A percentile compares a stretch with the other conserved stretches of the same genome.
Evolutionary conservation across 176 grass and related monocot genomes (phyloP).

Genomic region (Zizania latifolia): DNA sequence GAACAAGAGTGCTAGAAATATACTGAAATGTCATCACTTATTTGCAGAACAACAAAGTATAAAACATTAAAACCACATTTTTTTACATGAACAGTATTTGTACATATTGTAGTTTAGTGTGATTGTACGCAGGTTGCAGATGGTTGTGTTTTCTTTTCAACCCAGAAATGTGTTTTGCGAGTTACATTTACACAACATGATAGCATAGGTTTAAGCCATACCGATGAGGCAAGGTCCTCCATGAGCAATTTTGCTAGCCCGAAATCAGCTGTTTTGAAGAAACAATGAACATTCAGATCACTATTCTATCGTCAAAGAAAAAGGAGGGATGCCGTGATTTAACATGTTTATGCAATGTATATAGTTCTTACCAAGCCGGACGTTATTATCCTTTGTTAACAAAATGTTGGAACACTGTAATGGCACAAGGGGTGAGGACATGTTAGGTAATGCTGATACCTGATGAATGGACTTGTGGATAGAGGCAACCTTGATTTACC

Average conservation of each 20-base stretch:
- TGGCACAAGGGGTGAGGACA: not conserved
- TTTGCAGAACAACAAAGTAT: not conserved
- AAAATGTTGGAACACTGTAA: slow-evolving; percentile 84
- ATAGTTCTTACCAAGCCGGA: slow-evolving; percentile 61
- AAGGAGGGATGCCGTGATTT: not conserved
- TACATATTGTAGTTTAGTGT: not conserved
- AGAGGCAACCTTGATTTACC: slow-evolving; percentile 17
- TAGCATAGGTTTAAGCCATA: slow-evolving; percentile 16
- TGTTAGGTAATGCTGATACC: not conserved
- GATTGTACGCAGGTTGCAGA: not conserved
- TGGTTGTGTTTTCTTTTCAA: not conserved
- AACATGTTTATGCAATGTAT: not conserved
- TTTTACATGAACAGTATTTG: not conserved
- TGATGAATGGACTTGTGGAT: not conserved
- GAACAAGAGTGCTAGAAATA: not conserved
- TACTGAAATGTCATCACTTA: not conserved
- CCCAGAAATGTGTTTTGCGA: not conserved
- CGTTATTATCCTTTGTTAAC: slow-evolving; percentile 64
- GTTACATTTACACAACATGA: not conserved
- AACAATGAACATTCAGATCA: not conserved
- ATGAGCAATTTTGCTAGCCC: slow-evolving; percentile 82
- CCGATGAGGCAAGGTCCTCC: slow-evolving; percentile 80
- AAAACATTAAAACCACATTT: not conserved
- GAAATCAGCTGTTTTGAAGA: slow-evolving; percentile 61
- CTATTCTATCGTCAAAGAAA: not conserved